A percentile compares a stretch with the other conserved stretches of the same genome.
Evolutionary conservation across 164 flowering plant species (phyloP).

Genomic region (Berberis vulgaris): DNA sequence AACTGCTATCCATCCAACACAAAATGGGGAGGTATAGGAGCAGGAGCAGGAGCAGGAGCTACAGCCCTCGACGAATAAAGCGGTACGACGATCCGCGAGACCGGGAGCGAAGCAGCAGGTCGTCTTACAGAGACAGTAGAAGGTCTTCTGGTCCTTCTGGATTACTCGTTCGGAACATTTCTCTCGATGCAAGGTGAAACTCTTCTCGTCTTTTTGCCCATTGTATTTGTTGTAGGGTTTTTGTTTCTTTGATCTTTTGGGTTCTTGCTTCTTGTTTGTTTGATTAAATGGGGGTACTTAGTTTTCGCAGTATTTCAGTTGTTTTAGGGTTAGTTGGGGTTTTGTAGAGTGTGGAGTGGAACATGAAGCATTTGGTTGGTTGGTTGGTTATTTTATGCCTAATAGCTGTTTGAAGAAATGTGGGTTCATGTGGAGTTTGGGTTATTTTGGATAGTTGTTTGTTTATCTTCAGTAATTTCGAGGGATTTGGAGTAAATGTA

Average conservation of each 20-base stretch:
- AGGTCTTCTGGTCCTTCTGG: constrained; percentile 76
- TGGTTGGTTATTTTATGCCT: too few species aligned
- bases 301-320: too few species aligned
- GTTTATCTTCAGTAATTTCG: too few species aligned
- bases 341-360: too few species aligned
- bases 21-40: constrained; percentile 50
- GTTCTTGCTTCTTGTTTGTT: too few species aligned
- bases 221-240: neutral
- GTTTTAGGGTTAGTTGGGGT: too few species aligned
- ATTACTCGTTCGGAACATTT: constrained; percentile 78
- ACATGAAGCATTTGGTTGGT: too few species aligned
- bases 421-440: too few species aligned
- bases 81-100: constrained; percentile 50
- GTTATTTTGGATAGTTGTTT: too few species aligned
- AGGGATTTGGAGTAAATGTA: too few species aligned
- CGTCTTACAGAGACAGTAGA: constrained; percentile 34
- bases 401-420: too few species aligned
- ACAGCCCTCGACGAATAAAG: constrained; percentile 43
- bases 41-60: constrained; percentile 39
- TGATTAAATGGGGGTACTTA: too few species aligned
- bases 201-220: neutral
- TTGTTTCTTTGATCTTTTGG: neutral
- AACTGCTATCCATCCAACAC: neutral
- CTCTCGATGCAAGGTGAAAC: constrained; percentile 69
- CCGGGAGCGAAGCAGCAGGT: constrained; percentile 26